Evolutionary conservation across 169 alveolate genomes (phyloP).

Genomic region (Cryptosporidium muris): DNA sequence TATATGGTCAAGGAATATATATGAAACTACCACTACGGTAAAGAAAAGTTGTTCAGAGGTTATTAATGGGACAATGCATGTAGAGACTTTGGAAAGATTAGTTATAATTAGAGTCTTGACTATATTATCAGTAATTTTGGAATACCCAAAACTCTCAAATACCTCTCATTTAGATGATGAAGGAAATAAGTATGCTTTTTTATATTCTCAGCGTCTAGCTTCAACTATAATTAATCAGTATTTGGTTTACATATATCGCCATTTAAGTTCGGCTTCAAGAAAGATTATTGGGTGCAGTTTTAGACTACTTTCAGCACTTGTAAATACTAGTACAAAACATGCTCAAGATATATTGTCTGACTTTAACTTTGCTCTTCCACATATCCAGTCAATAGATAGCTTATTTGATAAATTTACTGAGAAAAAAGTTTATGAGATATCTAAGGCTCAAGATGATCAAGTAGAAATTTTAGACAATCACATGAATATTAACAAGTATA

Average conservation of each 20-base stretch:
- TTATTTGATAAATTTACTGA: constrained; percentile 28
- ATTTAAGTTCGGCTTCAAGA: constrained; percentile 21
- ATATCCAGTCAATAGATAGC: constrained; percentile 4
- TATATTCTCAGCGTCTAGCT: background rate
- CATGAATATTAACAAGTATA: background rate
- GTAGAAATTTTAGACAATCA: too few species aligned
- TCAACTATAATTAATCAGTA: constrained; percentile 15
- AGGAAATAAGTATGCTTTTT: background rate
- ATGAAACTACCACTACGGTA: constrained; percentile 24
- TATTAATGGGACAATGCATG: background rate
- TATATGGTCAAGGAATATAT: constrained; percentile 32
- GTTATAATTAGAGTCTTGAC: constrained; percentile 7
- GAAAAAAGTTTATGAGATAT: background rate
- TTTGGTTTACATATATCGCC: constrained; percentile 20
- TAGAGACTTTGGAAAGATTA: constrained; percentile 21
- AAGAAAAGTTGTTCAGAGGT: background rate
- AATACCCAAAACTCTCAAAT: background rate
- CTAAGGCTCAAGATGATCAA: too few species aligned
- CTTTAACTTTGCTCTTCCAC: constrained; percentile 34
- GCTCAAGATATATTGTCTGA: constrained; percentile 15
- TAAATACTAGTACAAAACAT: constrained; percentile 12
- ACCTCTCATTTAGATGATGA: background rate
- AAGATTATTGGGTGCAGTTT: constrained; percentile 6
- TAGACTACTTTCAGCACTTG: constrained; percentile 37
- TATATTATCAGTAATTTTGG: constrained; percentile 20